Base-by-base conservation (phyloP, 352 stramenopile genomes). In the Phytopythium oedochilum region DNA sequence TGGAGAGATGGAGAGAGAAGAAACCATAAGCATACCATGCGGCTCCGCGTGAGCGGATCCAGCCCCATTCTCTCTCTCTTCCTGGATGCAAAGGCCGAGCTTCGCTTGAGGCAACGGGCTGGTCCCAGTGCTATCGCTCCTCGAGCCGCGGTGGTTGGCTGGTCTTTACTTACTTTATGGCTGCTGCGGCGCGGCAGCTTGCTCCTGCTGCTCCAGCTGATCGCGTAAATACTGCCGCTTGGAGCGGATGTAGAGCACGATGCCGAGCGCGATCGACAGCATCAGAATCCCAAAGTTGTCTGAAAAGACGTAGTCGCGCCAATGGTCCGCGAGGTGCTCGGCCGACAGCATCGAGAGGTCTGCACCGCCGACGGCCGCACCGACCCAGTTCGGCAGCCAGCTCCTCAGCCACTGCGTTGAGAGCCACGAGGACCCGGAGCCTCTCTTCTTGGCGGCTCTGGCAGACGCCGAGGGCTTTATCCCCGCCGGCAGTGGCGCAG, bases 211-310 rank as follows among this genome's bases (percentile, higher is more conserved):
- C 39, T 59, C 45, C 44, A 70, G 56, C 23, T 56, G 62, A 17
- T 66, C 62, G 15, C 53, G 63, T 57, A 85, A 60, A 71, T 87
- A 71, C 71, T 88, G 71, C 9, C 82, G 71, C 61, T 88, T 65
- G 8, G 78, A 84, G 39, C 79, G 82, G 47, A 92, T 78, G 73
- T 89, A 92, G 31, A 92, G 57, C 59, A 92, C 76, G 38, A 87
- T 53, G 8, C 61, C 79, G 26, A 92, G 75, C 11, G 75, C 73
- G 28, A 92, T 50, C 49, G 77, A 61, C 25, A 92, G 65, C 56
- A 74, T 49, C 48, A 83, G 50, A 36, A 92, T 89, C 45, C 83
- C 50, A 23, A 87, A 72, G 55, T 90, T 79, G 51, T 92, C 82
- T 0, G 77, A 81, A n/a, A 78, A 56, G 36, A 92, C 40, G 28